Evolutionary conservation across 1,284 basidiomycete genomes (phyloP).

Genomic region (Pyrrhoderma lamaoense): DNA sequence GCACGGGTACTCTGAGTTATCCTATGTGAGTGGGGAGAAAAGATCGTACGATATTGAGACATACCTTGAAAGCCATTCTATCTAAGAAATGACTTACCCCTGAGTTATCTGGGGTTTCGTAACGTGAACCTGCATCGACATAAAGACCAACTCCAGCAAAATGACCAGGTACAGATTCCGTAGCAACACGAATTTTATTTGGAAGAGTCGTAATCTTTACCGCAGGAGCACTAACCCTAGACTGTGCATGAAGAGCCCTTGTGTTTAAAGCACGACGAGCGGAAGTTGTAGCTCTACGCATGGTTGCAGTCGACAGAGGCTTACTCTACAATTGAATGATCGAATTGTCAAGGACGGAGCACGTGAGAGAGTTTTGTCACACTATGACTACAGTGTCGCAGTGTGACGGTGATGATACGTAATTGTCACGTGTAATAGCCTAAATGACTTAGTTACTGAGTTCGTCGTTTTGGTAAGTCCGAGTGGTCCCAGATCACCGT

Average conservation of each 20-base stretch:
- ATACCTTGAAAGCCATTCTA: constrained; percentile 93
- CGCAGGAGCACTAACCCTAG: constrained; percentile 23
- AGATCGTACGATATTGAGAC: constrained; percentile 20
- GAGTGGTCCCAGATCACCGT: no score
- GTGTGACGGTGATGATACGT: no score
- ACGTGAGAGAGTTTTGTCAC: no score
- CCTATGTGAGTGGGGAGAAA: not conserved
- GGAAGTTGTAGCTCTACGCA: constrained; percentile 11
- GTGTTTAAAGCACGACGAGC: constrained; percentile 7
- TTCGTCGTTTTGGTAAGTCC: no score
- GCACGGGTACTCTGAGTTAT: constrained; percentile 46
- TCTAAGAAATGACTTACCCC: constrained; percentile 92
- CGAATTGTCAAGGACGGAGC: no score
- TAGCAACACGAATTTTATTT: constrained; percentile 89
- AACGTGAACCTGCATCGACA: constrained; percentile 90
- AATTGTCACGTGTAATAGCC: no score
- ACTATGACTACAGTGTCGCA: no score
- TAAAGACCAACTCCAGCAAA: constrained; percentile 94
- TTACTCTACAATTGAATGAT: no score
- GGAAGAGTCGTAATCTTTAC: constrained; percentile 77
- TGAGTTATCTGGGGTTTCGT: constrained; percentile 70
- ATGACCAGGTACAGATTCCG: constrained; percentile 87
- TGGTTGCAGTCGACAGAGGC: constrained; percentile 1
- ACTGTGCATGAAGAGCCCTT: constrained; percentile 10
- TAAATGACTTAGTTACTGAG: no score